Evolutionary conservation across 345 rosid species (phyloP).

Genomic region (Ceriops zippeliana): DNA sequence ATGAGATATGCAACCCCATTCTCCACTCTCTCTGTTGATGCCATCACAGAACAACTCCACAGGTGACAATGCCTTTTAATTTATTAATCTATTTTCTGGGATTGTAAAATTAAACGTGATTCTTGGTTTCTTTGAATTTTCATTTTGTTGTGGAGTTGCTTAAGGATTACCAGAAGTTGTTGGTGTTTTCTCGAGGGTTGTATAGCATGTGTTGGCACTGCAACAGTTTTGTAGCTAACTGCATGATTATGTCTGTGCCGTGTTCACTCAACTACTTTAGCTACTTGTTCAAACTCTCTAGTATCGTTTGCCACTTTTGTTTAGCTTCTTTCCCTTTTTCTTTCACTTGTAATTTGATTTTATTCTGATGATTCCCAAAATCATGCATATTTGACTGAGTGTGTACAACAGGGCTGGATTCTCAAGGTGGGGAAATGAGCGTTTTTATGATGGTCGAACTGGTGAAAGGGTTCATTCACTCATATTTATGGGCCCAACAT

Average conservation of each 20-base stretch:
- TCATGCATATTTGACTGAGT: conserved; percentile 4
- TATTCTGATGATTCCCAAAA: background rate
- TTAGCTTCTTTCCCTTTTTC: too few species aligned
- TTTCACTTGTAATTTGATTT: background rate
- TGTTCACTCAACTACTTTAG: background rate
- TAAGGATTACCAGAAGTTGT: background rate
- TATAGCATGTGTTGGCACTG: background rate
- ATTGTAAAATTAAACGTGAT: background rate
- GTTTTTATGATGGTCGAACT: conserved; percentile 72
- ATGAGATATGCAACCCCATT: conserved; percentile 79
- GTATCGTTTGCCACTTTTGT: background rate
- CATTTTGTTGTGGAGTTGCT: background rate
- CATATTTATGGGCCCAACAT: conserved; percentile 83
- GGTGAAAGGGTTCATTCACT: conserved; percentile 69
- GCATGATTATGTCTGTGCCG: background rate
- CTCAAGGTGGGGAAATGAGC: conserved; percentile 82
- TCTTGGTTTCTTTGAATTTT: background rate
- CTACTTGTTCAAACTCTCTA: background rate
- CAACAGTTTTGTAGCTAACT: background rate
- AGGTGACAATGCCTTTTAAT: conserved; percentile 36
- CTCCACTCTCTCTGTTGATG: conserved; percentile 64
- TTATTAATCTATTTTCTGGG: background rate
- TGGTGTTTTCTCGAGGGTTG: background rate
- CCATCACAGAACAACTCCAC: conserved; percentile 81
- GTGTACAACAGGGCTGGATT: conserved; percentile 65